phyloP scores from a whole-genome alignment of 805 yeast species.

The Vanderwaltozyma yarrowii region DNA sequence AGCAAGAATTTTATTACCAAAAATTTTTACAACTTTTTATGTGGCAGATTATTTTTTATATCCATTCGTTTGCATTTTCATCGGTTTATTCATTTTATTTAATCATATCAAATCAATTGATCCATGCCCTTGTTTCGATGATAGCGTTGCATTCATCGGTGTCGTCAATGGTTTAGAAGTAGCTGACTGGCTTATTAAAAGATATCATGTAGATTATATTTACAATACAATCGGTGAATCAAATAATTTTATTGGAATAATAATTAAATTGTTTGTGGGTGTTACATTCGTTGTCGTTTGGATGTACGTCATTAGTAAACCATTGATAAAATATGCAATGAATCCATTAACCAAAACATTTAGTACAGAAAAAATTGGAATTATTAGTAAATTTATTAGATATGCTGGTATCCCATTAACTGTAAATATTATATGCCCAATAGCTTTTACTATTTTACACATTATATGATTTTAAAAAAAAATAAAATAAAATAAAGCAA shows the following conservation, averaged over 20 bases:
- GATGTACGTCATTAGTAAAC: conserved; percentile 61
- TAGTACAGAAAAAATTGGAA: conserved; percentile 47
- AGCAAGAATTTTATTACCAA: conserved; percentile 28
- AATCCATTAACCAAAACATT: conserved; percentile 31
- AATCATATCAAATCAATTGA: conserved; percentile 83
- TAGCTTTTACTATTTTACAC: conserved; percentile 2
- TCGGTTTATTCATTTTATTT: conserved; percentile 45
- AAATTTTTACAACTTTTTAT: background rate
- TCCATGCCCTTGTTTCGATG: conserved; percentile 94
- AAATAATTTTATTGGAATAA: conserved; percentile 32
- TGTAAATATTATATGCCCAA: conserved; percentile 34
- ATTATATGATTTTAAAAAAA: too few species aligned
- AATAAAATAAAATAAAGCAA: too few species aligned
- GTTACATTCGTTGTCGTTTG: conserved; percentile 53
- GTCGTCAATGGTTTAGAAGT: conserved; percentile 73
- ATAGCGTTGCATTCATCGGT: conserved; percentile 86
- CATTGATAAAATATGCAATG: conserved; percentile 35
- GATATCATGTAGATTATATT: conserved; percentile 19
- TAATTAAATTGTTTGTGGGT: conserved; percentile 36
- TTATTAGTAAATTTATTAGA: conserved; percentile 63
- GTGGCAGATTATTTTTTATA: conserved; percentile 17
- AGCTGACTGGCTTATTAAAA: conserved; percentile 41
- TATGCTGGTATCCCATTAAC: conserved; percentile 70
- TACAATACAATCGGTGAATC: conserved; percentile 12
- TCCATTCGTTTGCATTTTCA: conserved; percentile 31